Evolutionary conservation across 108 stramenopile species (phyloP).

Genomic region (Schizochytrium sp.): DNA sequence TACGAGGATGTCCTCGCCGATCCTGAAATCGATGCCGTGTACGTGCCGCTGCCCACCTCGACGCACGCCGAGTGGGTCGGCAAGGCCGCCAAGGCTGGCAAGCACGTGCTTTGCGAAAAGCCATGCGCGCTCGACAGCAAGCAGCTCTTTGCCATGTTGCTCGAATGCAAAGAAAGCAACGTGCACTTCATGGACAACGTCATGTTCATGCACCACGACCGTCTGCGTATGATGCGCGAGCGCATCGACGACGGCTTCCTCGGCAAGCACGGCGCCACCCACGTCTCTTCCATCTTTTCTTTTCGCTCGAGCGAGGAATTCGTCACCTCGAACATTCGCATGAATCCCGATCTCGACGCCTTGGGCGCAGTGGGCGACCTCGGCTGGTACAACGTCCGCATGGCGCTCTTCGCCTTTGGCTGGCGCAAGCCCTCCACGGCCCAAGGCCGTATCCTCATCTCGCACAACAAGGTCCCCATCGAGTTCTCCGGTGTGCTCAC

Average conservation of each 20-base stretch:
- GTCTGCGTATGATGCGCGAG: neutral
- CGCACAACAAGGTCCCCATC: neutral
- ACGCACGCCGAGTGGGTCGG: slow-evolving; percentile 26
- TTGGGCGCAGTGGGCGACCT: slow-evolving; percentile 23
- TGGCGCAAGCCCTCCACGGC: neutral
- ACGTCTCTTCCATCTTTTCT: neutral
- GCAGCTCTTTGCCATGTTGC: neutral
- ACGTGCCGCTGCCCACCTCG: slow-evolving; percentile 27
- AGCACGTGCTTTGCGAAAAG: slow-evolving; percentile 33
- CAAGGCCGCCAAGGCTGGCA: slow-evolving; percentile 24
- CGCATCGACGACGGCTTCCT: neutral
- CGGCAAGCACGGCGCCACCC: neutral
- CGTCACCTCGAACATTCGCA: neutral
- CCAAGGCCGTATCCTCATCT: neutral
- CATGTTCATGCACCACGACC: slow-evolving; percentile 32
- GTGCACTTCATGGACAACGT: slow-evolving; percentile 23
- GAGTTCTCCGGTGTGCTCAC: neutral
- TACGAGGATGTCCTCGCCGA: slow-evolving; percentile 19
- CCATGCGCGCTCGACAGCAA: slow-evolving; percentile 10
- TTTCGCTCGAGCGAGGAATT: neutral
- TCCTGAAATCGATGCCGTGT: slow-evolving; percentile 16
- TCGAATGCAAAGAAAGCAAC: neutral
- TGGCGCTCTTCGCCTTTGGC: slow-evolving; percentile 5
- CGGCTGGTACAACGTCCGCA: slow-evolving; percentile 22
- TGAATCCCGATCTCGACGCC: neutral